Base-by-base conservation (phyloP, 306 rosid genomes). In the Cicer arietinum region DNA sequence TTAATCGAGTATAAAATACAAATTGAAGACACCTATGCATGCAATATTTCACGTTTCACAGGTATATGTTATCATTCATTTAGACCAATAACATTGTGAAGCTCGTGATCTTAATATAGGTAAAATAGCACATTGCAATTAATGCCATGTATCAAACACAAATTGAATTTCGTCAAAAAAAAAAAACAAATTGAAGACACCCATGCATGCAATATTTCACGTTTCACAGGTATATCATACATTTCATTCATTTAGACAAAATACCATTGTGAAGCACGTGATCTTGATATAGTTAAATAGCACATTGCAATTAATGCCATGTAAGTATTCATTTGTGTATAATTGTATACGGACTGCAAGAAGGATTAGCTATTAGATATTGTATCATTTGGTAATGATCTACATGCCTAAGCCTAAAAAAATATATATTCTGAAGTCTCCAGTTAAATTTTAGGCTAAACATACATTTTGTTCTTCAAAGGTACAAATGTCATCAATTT, bases 171-270 rank as follows among this genome's bases (percentile, higher is more conserved):
- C 30, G 3, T 22, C 3, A 22, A 22, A 22, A 22, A 22, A 22
- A 41, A 50, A 56, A 75, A 22, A 57, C 57, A 68, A 61, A 69
- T 65, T 44, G 22, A 80, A 50, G 58, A 58, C 61, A 65, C 18
- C 57, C 50, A 42, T 67, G 43, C 69, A 73, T 77, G 67, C 69
- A 74, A 74, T 54, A 42, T 52, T 73, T 43, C 67, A 73, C 35
- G 18, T 22, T 47, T 17, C 71, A 50, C 30, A 14, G 42, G 67
- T 51, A 57, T 30, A 57, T 73, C 66, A 71, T 20, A 18, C 43
- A 59, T 67, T 50, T 62, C 72, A 75, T 61, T 77, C 76, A 70
- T 57, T 44, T 41, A 77, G 69, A 60, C 61, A 72, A 63, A 70
- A 52, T 79, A 84, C 61, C 57, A 73, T 6, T 20, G 56, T 16